Base-by-base conservation (phyloP, 352 stramenopile genomes). In the Phytophthora nicotianae region DNA sequence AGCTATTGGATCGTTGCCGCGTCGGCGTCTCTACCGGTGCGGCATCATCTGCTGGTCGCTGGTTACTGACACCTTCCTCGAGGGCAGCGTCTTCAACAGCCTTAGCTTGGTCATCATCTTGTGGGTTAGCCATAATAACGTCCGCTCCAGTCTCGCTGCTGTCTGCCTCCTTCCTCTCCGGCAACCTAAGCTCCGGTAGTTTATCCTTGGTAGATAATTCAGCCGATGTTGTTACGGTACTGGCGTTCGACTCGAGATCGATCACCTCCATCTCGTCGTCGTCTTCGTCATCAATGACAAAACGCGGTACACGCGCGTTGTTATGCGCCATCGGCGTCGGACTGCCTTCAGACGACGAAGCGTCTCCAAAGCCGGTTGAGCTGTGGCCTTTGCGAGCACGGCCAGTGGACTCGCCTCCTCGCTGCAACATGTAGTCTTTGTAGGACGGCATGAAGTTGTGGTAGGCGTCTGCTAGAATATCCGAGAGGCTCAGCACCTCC, bases 371-470 rank as follows among this genome's bases (percentile, higher is more conserved):
- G 19, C 72, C 68, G 17, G 72, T 51, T 21, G 67, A 75, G 47
- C 73, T 80, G 55, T 70, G 75, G 17, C 71, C 72, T 43, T 68
- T 62, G 1, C 65, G 54, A 19, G 50, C 60, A 11, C 53, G 45
- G 1, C 71, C 73, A 24, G 56, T 65, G 6, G 77, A 76, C 29
- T 79, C 76, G 23, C 89, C 81, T 29, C 71, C 81, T 5, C 86
- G 79, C 59, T 93, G 85, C 17, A 95, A 62, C 78, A 93, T 89
- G 60, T 95, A 95, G 55, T 95, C 84, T 23, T 82, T 70, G 62
- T 95, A 95, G 11, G 73, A 89, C 48, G 86, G 84, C 81, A 92
- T 93, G 42, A 95, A 95, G 69, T 93, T 95, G 65, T 95, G 86
- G 68, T 93, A 93, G 42, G 85, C 80, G 41, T 95, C 86, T 8